Conservation (phyloP, 805 yeast species). For the Ogataea methanolica region DNA sequence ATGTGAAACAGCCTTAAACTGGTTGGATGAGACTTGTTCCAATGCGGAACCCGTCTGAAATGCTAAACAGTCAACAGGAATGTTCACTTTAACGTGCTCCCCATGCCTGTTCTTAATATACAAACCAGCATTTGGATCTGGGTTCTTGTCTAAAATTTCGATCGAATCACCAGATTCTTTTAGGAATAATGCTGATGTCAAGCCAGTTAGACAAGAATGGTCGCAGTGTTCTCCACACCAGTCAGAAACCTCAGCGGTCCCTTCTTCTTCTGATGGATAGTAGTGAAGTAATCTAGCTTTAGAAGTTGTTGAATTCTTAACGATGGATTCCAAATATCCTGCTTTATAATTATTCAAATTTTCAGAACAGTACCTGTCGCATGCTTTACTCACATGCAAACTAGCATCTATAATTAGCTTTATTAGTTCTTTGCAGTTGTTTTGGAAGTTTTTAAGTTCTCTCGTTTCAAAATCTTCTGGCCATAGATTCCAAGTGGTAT, state of each 20-base stretch:
- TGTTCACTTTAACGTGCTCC: conserved; percentile 42
- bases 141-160: conserved; percentile 27
- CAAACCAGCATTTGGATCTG: conserved; percentile 45
- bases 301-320: conserved; percentile 45
- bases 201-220: conserved; percentile 56
- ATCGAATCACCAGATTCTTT: conserved; percentile 30
- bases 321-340: conserved; percentile 40
- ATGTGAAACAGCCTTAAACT: conserved; percentile 56
- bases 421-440: conserved; percentile 35
- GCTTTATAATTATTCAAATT: conserved; percentile 27
- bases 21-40: conserved; percentile 43
- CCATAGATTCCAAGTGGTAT: conserved; percentile 51
- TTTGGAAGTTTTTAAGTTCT: conserved; percentile 31
- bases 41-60: conserved; percentile 59
- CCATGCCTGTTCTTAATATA: conserved; percentile 45
- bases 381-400: conserved; percentile 44
- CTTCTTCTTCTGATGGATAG: conserved; percentile 30
- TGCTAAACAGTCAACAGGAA: conserved; percentile 52
- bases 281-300: conserved; percentile 57
- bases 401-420: conserved; percentile 45
- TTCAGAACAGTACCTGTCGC: conserved; percentile 40
- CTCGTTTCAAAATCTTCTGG: conserved; percentile 32
- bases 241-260: conserved; percentile 24
- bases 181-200: conserved; percentile 49
- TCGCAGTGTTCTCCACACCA: conserved; percentile 66